These are phyloP conservation scores for Chrysanthemum lavandulifolium DNA, from an alignment of 129 eudicot species.

Conservation along the genomic window DNA sequence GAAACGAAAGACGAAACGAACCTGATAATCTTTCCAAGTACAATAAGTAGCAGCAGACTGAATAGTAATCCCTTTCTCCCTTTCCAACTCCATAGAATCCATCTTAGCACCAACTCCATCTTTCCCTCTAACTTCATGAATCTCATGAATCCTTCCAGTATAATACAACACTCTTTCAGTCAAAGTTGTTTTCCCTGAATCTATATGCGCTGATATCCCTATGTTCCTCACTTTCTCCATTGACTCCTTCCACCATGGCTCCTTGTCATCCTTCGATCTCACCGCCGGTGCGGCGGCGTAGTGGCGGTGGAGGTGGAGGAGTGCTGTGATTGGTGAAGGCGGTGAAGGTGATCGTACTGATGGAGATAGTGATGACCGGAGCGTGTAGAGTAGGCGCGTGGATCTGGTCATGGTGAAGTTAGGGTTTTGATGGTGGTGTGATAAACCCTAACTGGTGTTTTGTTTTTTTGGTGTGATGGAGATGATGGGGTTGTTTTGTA, in stretches of 20 bases:
- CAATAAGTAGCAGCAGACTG: constrained; percentile 99
- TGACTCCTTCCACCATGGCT: constrained; percentile 83
- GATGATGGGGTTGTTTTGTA: constrained; percentile 21
- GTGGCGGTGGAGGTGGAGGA: constrained; percentile 58
- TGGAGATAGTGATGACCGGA: constrained; percentile 37
- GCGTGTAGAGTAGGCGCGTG: constrained; percentile 68
- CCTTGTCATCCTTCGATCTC: constrained; percentile 56
- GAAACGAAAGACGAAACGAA: background rate
- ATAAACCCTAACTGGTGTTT: constrained; percentile 32
- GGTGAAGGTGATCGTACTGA: constrained; percentile 34
- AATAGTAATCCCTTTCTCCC: constrained; percentile 93
- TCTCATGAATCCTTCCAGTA: constrained; percentile 96
- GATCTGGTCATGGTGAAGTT: constrained; percentile 56
- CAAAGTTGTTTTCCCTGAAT: constrained; percentile 91
- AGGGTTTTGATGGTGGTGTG: constrained; percentile 37
- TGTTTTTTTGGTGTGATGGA: background rate
- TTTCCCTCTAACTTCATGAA: constrained; percentile 92
- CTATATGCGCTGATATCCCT: constrained; percentile 96
- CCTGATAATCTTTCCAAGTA: constrained; percentile 63
- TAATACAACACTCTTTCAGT: constrained; percentile 84
- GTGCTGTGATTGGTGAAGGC: constrained; percentile 36
- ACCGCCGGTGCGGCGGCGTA: constrained; percentile 78
- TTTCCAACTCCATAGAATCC: constrained; percentile 98
- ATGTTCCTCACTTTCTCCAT: constrained; percentile 79
- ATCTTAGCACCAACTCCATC: constrained; percentile 98